phyloP scores from a whole-genome alignment of 2,329 filamentous ascomycete species.

The Ascochyta koolunga region DNA sequence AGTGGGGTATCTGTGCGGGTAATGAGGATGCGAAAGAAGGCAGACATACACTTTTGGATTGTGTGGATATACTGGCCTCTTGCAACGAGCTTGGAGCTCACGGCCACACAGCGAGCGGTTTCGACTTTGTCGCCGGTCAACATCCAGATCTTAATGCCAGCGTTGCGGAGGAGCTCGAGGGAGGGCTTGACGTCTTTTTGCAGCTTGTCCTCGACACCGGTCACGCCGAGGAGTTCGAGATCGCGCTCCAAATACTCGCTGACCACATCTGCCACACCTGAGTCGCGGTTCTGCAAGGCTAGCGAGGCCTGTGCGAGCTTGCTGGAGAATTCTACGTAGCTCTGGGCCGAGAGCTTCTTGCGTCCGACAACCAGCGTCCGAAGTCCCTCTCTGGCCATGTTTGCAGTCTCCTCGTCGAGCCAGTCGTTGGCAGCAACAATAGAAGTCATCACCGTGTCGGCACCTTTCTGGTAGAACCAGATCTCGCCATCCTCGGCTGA shows the following conservation, averaged over 20 bases:
- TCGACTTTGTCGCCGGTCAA: constrained; percentile 98
- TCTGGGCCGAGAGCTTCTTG: constrained; percentile 77
- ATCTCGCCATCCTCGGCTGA: constrained; percentile 72
- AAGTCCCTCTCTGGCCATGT: constrained; percentile 96
- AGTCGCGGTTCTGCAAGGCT: constrained; percentile 78
- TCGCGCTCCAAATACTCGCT: constrained; percentile 83
- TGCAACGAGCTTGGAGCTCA: constrained; percentile 91
- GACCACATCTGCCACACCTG: constrained; percentile 79
- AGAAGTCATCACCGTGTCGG: constrained; percentile 95
- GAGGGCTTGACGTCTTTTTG: constrained; percentile 96
- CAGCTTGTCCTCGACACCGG: constrained; percentile 95
- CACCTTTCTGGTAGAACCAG: constrained; percentile 98
- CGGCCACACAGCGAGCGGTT: constrained; percentile 93
- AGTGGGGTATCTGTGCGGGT: neutral
- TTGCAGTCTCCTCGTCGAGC: constrained; percentile 98
- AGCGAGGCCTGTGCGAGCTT: constrained; percentile 81
- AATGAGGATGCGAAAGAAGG: neutral
- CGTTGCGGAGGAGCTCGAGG: constrained; percentile 91
- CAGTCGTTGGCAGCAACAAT: constrained; percentile 97
- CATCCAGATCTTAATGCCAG: constrained; percentile 99
- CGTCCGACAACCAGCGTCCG: constrained; percentile 95
- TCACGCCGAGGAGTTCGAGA: constrained; percentile 93
- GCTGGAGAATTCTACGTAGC: constrained; percentile 80
- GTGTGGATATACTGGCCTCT: constrained; percentile 96
- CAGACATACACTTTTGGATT: constrained; percentile 67